These are phyloP conservation scores for Tilletiaria anomala DNA, from an alignment of 1,284 basidiomycete species.

Conservation along the genomic window DNA sequence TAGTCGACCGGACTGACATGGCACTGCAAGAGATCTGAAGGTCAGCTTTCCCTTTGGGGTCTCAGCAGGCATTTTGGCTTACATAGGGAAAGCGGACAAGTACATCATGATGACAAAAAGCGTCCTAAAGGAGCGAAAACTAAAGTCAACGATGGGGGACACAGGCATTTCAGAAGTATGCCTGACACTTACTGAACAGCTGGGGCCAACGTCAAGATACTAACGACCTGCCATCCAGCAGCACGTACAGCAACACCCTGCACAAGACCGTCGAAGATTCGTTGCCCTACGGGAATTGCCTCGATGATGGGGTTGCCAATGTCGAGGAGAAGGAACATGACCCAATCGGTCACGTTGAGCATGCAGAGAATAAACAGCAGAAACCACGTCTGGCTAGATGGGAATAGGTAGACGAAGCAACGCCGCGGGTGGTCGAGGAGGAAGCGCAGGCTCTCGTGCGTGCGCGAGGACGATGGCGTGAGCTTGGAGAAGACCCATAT, in stretches of 20 bases:
- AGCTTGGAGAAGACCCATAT: conserved; percentile 57
- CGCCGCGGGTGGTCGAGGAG: conserved; percentile 89
- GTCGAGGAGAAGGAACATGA: conserved; percentile 75
- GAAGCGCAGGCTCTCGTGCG: conserved; percentile 72
- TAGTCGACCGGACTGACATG: conserved; percentile 78
- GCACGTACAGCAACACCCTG: conserved; percentile 58
- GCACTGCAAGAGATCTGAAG: too few relatives aligned
- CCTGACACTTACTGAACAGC: conserved; percentile 53
- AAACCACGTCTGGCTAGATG: conserved; percentile 80
- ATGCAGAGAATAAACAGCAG: conserved; percentile 54
- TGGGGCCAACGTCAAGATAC: conserved; percentile 58
- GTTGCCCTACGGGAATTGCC: conserved; percentile 51
- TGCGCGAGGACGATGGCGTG: conserved; percentile 50
- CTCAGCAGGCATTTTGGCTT: too few relatives aligned
- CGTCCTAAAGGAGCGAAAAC: conserved; percentile 6
- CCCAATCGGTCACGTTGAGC: conserved; percentile 67
- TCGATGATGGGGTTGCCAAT: conserved; percentile 63
- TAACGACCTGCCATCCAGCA: conserved; percentile 68
- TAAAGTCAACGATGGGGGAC: too few relatives aligned
- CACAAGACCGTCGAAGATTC: conserved; percentile 39
- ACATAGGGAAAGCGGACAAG: conserved; percentile 43
- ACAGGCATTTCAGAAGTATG: too few relatives aligned
- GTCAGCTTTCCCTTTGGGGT: too few relatives aligned
- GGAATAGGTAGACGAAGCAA: conserved; percentile 86
- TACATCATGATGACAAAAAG: conserved; percentile 59